Conservation (phyloP, 1,284 basidiomycete genomes). For the Peniophora sp. region DNA sequence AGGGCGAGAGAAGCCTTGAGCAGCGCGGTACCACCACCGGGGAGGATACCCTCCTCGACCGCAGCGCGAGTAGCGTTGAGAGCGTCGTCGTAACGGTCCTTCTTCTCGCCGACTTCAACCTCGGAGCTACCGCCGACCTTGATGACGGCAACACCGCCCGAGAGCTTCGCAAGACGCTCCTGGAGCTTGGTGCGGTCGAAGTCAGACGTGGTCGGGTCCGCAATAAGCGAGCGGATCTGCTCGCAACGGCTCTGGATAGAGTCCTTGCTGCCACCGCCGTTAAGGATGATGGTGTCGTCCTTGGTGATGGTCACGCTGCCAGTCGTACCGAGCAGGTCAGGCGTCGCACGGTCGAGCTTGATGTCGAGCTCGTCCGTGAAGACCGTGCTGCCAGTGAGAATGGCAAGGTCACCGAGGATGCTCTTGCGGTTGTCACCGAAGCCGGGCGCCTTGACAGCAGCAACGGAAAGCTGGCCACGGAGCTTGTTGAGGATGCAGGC, state of each 20-base stretch:
- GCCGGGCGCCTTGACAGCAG: conserved; percentile 93
- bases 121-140: conserved; percentile 92
- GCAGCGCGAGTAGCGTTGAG: conserved; percentile 96
- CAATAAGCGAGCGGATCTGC: conserved; percentile 84
- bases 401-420: conserved; percentile 94
- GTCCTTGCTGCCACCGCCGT: conserved; percentile 86
- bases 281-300: conserved; percentile 96
- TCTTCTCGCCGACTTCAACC: conserved; percentile 99
- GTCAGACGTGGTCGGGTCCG: conserved; percentile 82
- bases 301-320: conserved; percentile 95
- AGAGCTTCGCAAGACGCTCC: conserved; percentile 94
- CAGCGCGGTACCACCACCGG: conserved; percentile 89
- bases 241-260: conserved; percentile 87
- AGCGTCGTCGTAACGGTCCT: conserved; percentile 98
- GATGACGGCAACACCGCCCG: conserved; percentile 96
- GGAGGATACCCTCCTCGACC: conserved; percentile 96
- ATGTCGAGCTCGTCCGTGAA: conserved; percentile 98
- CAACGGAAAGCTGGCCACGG: conserved; percentile 90
- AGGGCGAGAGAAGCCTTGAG: conserved; percentile 87
- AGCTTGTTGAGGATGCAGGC: conserved; percentile 99
- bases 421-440: conserved; percentile 99
- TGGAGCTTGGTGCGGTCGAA: conserved; percentile 96
- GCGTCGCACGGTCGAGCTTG: conserved; percentile 90
- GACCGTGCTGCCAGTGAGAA: conserved; percentile 95
- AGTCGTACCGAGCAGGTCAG: conserved; percentile 87